Base-by-base conservation (phyloP, 2,329 filamentous ascomycete genomes). In the Fusarium euwallaceae region DNA sequence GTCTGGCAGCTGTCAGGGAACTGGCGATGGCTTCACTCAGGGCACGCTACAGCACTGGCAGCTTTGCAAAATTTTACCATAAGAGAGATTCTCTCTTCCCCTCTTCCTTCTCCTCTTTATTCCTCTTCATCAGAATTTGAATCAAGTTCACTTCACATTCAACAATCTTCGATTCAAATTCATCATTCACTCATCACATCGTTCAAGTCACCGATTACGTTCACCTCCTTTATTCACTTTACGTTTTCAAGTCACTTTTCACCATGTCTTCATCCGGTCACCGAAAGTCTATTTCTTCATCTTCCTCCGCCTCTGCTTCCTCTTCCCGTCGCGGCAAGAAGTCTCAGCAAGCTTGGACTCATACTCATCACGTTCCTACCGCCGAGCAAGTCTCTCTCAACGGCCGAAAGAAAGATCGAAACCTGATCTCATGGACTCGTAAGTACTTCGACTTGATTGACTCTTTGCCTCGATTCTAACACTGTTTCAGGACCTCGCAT, bases 351-450 rank as follows among this genome's bases (percentile, higher is more conserved):
- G 64, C 62, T 5, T 81, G 60, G 60, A 22, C 43, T 9, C 22
- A 73, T 37, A 76, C 79, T 1, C 78, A 79, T n/a, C 58, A 53
- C 1, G 72, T 78, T 4, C 80, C 79, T 0, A 81, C 78, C 2
- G 63, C 74, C 3, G 62, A 79, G 37, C 74, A 82, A 61, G 71
- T 72, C 9, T 73, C 73, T 16, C 67, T 62, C 11, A 82, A 82
- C 69, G 81, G 81, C 11, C 79, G 81, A 17, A 70, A 76, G 7
- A 32, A 65, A 6, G 84, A 84, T 10, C 82, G 86, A 8, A 82
- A 80, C 32, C 75, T 87, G 3, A 83, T 87, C 29, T 76, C 80
- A 29, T 87, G 86, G 86, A 80, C 78, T n/a, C 82, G 85, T 87
- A 80, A 81, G 85, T 55, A 17, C 12, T 34, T 36, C 11, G 6